phyloP scores from a whole-genome alignment of 345 rosid species.

The Ceriops decandra region DNA sequence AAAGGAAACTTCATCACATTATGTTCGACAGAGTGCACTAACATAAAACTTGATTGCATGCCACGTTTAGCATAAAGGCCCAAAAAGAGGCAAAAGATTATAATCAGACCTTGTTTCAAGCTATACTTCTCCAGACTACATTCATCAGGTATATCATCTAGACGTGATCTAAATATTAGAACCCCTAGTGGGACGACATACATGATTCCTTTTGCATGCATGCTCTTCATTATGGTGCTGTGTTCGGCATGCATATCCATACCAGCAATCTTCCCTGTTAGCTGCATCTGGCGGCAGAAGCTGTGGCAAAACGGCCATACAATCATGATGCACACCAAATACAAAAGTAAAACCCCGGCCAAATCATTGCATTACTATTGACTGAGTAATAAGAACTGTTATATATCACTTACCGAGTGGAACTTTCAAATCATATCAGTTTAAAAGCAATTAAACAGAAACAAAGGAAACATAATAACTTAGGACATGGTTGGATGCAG shows the following conservation, averaged over 20 bases:
- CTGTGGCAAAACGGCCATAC: slow-evolving; percentile 15
- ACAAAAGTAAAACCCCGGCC: neutral
- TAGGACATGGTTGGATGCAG: no score
- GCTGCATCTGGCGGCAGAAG: slow-evolving; percentile 54
- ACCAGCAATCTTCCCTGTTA: slow-evolving; percentile 81
- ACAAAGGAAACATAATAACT: no score
- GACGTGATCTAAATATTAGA: neutral
- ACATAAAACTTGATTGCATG: no score
- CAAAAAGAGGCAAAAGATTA: no score
- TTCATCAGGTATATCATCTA: no score
- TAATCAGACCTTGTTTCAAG: no score
- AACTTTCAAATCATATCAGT: no score
- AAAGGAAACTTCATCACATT: no score
- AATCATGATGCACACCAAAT: neutral
- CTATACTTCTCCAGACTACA: no score
- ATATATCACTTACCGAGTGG: neutral
- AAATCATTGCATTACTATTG: neutral
- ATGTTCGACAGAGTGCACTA: no score
- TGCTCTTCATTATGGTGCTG: slow-evolving; percentile 87
- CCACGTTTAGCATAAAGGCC: no score
- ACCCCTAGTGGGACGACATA: slow-evolving; percentile 80
- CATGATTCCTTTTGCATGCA: slow-evolving; percentile 82
- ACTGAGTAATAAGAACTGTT: neutral
- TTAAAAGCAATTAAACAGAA: no score
- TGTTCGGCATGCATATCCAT: slow-evolving; percentile 77